Conservation (phyloP, 495 filamentous ascomycete genomes). For the Hyphodiscus hymeniophilus region DNA sequence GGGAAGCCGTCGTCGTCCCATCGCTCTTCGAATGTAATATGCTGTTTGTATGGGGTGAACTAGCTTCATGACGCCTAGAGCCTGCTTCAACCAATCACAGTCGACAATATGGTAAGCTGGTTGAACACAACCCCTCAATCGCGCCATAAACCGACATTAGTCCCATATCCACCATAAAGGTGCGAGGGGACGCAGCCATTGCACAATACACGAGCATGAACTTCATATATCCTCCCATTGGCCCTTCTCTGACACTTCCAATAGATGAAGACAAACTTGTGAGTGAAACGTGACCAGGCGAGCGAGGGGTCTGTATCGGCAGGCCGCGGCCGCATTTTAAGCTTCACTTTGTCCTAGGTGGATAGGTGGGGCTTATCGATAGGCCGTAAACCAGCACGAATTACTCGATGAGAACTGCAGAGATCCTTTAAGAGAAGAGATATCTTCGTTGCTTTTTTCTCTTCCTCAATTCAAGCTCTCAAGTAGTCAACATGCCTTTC, state of each 20-base stretch:
- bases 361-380: slow-evolving; percentile 14
- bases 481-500: slow-evolving; percentile 14
- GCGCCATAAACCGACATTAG: not conserved
- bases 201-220: not conserved
- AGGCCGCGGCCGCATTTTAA: not conserved
- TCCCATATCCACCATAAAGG: not conserved
- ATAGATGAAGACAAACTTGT: not conserved
- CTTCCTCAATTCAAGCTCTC: not conserved
- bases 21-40: too few relatives aligned
- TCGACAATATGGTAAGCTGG: not conserved
- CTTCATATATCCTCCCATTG: not conserved
- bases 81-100: not conserved
- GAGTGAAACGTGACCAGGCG: too few relatives aligned
- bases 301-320: too few relatives aligned
- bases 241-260: not conserved
- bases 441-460: not conserved
- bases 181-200: not conserved
- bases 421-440: slow-evolving; percentile 2
- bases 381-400: slow-evolving; percentile 6
- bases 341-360: not conserved
- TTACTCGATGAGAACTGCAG: slow-evolving; percentile 20
- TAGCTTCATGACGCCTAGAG: not conserved
- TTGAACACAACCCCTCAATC: not conserved
- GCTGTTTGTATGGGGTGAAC: not conserved
- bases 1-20: too few relatives aligned